Evolutionary conservation across 345 rosid genomes (phyloP), one percentile per base, ranked within the genome.

Genomic region (Tarenaya hassleriana): DNA sequence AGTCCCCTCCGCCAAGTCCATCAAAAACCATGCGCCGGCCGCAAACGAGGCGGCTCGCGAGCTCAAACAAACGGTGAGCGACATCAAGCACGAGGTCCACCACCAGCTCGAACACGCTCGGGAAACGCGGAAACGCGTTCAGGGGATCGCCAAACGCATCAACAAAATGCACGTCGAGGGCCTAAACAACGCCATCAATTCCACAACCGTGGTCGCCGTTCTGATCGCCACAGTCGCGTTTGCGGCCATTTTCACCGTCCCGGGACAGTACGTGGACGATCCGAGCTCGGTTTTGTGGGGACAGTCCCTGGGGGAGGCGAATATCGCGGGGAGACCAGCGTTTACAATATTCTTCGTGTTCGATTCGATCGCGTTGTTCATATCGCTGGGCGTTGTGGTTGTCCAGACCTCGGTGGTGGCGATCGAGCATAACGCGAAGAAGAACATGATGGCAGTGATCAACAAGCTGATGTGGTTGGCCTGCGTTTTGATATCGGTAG

Each of bases 401-500:
- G 95, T 92, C 48, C 98, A 92, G 60, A 92, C 94, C n/a, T 92
- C 98, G 0, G 68, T 92, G 8, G 95, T 92, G 38, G 91, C 83
- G 9, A 80, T 88, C 44, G 94, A 88, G 75, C 73, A 86, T 55
- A 65, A 74, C 47, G 94, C 88, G 0, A 88, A 92, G 71, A 85
- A 73, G 68, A 78, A 74, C 60, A 74, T 92, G 80, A 88, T 92
- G 95, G 68, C 95, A 1, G 72, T 92, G 40, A 92, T 92, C 54
- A 92, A 88, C 81, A 92, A 92, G 69, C 72, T 92, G 11, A 83
- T 88, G 96, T 88, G 96, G 96, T 52, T 84, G 72, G 96, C 98
- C 9, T 92, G 96, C 48, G 70, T 75, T 58, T 62, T 92, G 80
- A 74, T 92, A 35, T 92, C 98, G 12, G 61, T 81, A 7, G 95